phyloP scores from a whole-genome alignment of 257 asterid genomes.

The Anisodus tanguticus region DNA sequence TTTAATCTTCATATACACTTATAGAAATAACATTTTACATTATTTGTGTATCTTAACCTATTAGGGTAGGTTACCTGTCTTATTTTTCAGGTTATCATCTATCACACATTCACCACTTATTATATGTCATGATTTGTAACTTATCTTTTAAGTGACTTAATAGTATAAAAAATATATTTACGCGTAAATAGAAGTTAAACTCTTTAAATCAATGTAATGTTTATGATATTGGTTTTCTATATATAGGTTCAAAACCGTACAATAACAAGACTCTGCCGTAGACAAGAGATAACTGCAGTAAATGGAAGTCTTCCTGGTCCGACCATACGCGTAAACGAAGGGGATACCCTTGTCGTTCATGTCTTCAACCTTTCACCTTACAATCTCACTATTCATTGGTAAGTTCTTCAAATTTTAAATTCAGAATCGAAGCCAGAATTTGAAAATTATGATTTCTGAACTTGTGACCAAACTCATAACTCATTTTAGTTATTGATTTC shows the following conservation, averaged over 20 bases:
- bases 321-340: constrained; percentile 25
- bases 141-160: too few relatives aligned
- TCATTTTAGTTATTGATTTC: too few relatives aligned
- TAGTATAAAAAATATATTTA: too few relatives aligned
- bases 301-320: constrained; percentile 40
- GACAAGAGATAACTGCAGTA: constrained; percentile 35
- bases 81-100: neutral
- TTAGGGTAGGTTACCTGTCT: neutral
- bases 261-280: constrained; percentile 25
- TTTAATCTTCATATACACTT: neutral
- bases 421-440: neutral
- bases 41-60: neutral
- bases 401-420: neutral
- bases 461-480: neutral
- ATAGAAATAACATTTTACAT: neutral
- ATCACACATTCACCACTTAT: too few relatives aligned
- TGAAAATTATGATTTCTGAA: neutral
- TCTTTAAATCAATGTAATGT: neutral
- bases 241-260: constrained; percentile 33
- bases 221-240: neutral
- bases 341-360: constrained; percentile 34
- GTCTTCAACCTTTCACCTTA: constrained; percentile 33
- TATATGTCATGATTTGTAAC: too few relatives aligned
- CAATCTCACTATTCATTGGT: constrained; percentile 37
- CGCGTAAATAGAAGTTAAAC: neutral